Percentiles rank a stretch among this genome's conserved stretches.
Conservation (phyloP, 768 basidiomycete species). For the Termitomyces sp. region DNA sequence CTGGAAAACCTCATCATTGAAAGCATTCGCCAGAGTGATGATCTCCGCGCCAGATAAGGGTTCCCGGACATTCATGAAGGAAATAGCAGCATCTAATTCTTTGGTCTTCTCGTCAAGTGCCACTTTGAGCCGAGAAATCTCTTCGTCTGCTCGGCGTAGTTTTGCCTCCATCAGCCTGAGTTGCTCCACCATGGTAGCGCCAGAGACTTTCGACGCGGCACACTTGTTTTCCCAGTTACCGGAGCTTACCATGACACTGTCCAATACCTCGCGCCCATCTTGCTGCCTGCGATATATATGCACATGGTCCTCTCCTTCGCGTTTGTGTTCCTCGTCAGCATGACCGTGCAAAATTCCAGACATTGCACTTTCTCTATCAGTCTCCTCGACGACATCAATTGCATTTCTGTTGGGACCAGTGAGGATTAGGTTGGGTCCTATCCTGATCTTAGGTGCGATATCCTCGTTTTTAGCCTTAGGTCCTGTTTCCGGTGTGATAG, state of each 20-base stretch:
- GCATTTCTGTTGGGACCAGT: neutral
- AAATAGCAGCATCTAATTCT: constrained; percentile 49
- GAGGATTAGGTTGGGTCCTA: constrained; percentile 2
- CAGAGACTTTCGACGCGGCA: neutral
- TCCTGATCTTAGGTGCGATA: neutral
- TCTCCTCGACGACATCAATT: neutral
- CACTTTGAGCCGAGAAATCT: constrained; percentile 15
- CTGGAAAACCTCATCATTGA: constrained; percentile 53
- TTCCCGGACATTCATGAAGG: constrained; percentile 45
- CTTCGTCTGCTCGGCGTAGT: neutral
- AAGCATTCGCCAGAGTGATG: constrained; percentile 37
- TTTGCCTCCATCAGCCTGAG: neutral
- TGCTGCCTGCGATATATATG: neutral
- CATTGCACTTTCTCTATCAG: neutral
- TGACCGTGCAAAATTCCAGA: neutral
- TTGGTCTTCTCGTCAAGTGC: constrained; percentile 38
- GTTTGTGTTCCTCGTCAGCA: neutral
- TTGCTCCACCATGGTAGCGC: neutral
- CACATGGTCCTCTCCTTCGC: neutral
- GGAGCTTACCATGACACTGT: neutral
- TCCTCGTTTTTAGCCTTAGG: neutral
- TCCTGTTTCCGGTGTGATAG: neutral
- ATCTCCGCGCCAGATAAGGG: constrained; percentile 47
- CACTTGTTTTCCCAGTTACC: neutral
- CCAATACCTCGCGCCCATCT: neutral